Evolutionary conservation across 805 yeast genomes (phyloP), one percentile per base, ranked within the genome.

Genomic region (Metschnikowia cerradonensis): DNA sequence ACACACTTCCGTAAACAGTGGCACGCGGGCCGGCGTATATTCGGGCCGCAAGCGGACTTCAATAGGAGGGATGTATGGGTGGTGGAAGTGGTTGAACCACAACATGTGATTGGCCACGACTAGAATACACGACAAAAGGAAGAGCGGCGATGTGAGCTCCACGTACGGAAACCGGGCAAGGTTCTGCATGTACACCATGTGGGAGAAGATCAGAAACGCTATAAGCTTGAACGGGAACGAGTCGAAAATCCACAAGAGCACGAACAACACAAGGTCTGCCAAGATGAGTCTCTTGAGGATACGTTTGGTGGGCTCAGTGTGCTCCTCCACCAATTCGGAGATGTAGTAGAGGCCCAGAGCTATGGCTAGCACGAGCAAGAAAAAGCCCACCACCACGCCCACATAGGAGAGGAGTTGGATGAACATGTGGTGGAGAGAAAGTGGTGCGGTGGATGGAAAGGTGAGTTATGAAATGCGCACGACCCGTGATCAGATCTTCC

Each of bases 271-370:
- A 8, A 87, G 78, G n/a, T 89, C 80, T 2, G 71, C 70, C 63
- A 82, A 81, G 33, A 91, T 90, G 47, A 82, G 65, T 55, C 83
- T 76, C 41, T 74, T 76, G 36, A 94, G 72, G 49, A 90, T 75
- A 51, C 89, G 70, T 60, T 81, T 86, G 10, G 98, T 88, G 45
- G 90, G 82, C 55, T 88, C 94, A 0, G 96, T 80, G 66, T 94
- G 92, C 62, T 91, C 97, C 65, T 94, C 99, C 14, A 94, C 96
- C 32, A 90, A 70, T 65, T 94, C 99, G 7, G 96, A 88, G 36
- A 92, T 75, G 61, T 90, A 91, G 73, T 90, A 94, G 33, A 94
- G 73, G 0, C 96, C 98, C 2, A 96, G 88, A 0, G 98, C 97
- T 52, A 87, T 84, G 19, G 89, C 65, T 26, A 69, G 58, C 30